A percentile compares a stretch with the other conserved stretches of the same genome.
These are phyloP conservation scores for Jackrogersella multiformis DNA, from an alignment of 495 filamentous ascomycete genomes.

Conservation along the genomic window DNA sequence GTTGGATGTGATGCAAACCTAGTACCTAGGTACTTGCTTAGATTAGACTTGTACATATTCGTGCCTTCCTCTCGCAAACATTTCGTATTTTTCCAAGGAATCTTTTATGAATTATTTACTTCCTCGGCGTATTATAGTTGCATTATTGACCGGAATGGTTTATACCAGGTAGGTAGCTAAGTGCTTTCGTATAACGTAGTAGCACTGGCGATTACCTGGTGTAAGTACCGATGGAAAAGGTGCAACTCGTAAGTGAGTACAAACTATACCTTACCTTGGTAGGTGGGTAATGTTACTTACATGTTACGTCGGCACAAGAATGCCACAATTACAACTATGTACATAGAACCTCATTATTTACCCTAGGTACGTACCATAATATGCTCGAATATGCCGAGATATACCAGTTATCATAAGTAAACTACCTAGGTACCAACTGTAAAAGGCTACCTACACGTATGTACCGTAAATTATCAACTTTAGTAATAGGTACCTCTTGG, in stretches of 20 bases:
- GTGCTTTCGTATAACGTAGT: neutral
- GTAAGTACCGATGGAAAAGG: conserved; percentile 4
- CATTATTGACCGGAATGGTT: conserved; percentile 19
- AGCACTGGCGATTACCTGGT: conserved; percentile 20
- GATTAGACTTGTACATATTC: no score
- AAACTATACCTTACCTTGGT: no score
- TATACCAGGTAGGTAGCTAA: neutral
- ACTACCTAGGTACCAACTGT: no score
- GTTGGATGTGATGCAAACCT: no score
- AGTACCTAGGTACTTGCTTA: conserved; percentile 8
- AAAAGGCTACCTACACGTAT: no score
- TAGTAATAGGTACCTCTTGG: conserved; percentile 16
- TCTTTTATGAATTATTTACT: conserved; percentile 13
- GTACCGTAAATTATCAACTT: no score
- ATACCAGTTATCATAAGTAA: no score
- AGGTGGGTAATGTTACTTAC: neutral
- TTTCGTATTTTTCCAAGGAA: conserved; percentile 8
- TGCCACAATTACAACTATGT: neutral
- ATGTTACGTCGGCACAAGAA: conserved; percentile 20
- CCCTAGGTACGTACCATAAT: neutral
- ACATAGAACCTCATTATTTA: neutral
- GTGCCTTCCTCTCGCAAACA: conserved; percentile 7
- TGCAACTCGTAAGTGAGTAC: neutral
- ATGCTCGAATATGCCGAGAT: neutral
- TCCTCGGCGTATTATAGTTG: conserved; percentile 18